Evolutionary conservation across 2,329 filamentous ascomycete species (phyloP).

Genomic region (Chaetomiaceae sp.): DNA sequence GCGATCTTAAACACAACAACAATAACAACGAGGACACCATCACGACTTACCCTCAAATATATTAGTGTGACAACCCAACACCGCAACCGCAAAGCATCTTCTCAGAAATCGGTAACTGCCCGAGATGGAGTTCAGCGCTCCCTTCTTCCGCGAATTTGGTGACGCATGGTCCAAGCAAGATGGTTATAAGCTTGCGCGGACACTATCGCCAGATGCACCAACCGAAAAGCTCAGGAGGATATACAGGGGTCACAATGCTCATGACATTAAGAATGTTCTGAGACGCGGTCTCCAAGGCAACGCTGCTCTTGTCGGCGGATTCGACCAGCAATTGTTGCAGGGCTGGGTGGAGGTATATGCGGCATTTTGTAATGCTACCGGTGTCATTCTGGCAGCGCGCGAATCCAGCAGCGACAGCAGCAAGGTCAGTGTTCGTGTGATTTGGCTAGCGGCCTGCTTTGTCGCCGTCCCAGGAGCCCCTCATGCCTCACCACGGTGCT

Average conservation of each 20-base stretch:
- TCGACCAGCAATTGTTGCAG: slow-evolving; percentile 63
- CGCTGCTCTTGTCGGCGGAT: slow-evolving; percentile 46
- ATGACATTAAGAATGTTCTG: slow-evolving; percentile 64
- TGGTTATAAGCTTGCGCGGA: slow-evolving; percentile 69
- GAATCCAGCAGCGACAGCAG: slow-evolving; percentile 41
- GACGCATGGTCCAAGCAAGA: slow-evolving; percentile 60
- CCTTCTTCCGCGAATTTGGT: slow-evolving; percentile 68
- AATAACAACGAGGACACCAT: too few relatives aligned
- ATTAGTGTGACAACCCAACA: slow-evolving; percentile 1
- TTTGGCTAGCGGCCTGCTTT: too few relatives aligned
- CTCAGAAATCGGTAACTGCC: neutral
- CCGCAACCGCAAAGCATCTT: neutral
- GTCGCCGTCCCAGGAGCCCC: neutral
- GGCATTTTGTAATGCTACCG: slow-evolving; percentile 77
- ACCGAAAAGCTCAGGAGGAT: slow-evolving; percentile 63
- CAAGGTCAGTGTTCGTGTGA: slow-evolving; percentile 31
- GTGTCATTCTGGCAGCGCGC: slow-evolving; percentile 65
- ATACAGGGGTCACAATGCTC: slow-evolving; percentile 64
- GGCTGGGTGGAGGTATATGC: slow-evolving; percentile 87
- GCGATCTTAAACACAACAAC: neutral
- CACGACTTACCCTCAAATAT: neutral
- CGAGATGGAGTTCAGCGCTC: slow-evolving; percentile 55
- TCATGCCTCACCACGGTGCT: too few relatives aligned
- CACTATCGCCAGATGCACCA: slow-evolving; percentile 67
- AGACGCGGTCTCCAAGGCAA: slow-evolving; percentile 66